Evolutionary conservation across 2,329 filamentous ascomycete genomes (phyloP).

Genomic region (Talaromyces sp.): DNA sequence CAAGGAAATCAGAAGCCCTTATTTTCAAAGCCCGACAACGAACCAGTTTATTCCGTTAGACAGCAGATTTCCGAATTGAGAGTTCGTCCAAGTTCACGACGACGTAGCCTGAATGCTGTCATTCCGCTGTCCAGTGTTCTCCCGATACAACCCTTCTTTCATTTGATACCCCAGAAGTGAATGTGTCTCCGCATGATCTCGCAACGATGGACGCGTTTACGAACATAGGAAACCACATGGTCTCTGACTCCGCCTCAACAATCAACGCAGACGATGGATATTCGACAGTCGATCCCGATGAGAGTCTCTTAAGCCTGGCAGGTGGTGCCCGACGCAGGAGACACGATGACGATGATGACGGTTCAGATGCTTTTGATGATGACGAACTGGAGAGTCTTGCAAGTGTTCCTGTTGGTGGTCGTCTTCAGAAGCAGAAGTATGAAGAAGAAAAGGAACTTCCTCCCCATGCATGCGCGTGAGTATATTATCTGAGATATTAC

Average conservation of each 20-base stretch:
- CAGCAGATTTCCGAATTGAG: background rate
- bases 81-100: background rate
- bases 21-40: background rate
- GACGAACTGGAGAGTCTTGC: slow-evolving; percentile 75
- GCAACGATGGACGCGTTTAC: slow-evolving; percentile 67
- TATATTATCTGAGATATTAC: slow-evolving; percentile 26
- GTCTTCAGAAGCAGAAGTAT: slow-evolving; percentile 58
- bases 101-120: slow-evolving; percentile 9
- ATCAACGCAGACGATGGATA: slow-evolving; percentile 86
- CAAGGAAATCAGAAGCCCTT: background rate
- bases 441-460: slow-evolving; percentile 91
- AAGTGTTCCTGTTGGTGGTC: slow-evolving; percentile 74
- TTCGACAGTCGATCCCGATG: slow-evolving; percentile 70
- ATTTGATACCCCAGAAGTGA: background rate
- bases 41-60: background rate
- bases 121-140: background rate
- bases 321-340: slow-evolving; percentile 59
- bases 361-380: slow-evolving; percentile 76
- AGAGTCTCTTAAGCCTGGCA: slow-evolving; percentile 67
- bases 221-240: slow-evolving; percentile 79
- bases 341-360: slow-evolving; percentile 85
- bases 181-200: slow-evolving; percentile 9
- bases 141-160: background rate
- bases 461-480: slow-evolving; percentile 91
- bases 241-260: slow-evolving; percentile 77